These are phyloP conservation scores for Nissolia schottii DNA, from an alignment of 306 rosid species.

Conservation along the genomic window DNA sequence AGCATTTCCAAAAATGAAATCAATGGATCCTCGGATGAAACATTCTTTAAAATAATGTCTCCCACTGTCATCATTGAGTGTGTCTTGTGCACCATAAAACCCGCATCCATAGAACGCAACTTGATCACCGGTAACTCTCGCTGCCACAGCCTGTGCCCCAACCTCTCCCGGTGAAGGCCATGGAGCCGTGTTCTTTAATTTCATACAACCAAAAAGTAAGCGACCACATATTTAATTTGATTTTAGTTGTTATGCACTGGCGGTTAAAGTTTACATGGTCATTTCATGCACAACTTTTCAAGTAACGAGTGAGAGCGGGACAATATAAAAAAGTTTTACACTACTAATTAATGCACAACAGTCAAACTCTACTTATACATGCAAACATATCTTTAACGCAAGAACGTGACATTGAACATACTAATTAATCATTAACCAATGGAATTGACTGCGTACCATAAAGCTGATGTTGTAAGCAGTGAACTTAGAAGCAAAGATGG, in stretches of 20 bases:
- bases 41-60: slow-evolving; percentile 73
- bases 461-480: slow-evolving; percentile 74
- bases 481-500: slow-evolving; percentile 60
- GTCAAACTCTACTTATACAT: too few species aligned
- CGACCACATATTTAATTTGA: too few species aligned
- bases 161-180: slow-evolving; percentile 48
- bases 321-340: too few species aligned
- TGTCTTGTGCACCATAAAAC: slow-evolving; percentile 88
- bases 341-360: too few species aligned
- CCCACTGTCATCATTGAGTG: slow-evolving; percentile 66
- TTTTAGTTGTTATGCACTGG: too few species aligned
- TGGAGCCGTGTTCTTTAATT: slow-evolving; percentile 56
- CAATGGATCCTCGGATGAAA: slow-evolving; percentile 83
- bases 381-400: background rate
- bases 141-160: slow-evolving; percentile 84
- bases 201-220: background rate
- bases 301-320: too few species aligned
- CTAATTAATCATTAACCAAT: background rate
- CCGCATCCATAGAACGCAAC: slow-evolving; percentile 78
- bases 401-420: background rate
- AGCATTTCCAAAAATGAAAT: slow-evolving; percentile 82
- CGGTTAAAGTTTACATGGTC: too few species aligned
- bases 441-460: slow-evolving; percentile 35
- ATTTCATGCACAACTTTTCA: too few species aligned
- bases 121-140: slow-evolving; percentile 61